A percentile compares a stretch with the other conserved stretches of the same genome.
These are phyloP conservation scores for Thalassiosira livingstoniorum DNA, from an alignment of 352 stramenopile species.

Conservation along the genomic window DNA sequence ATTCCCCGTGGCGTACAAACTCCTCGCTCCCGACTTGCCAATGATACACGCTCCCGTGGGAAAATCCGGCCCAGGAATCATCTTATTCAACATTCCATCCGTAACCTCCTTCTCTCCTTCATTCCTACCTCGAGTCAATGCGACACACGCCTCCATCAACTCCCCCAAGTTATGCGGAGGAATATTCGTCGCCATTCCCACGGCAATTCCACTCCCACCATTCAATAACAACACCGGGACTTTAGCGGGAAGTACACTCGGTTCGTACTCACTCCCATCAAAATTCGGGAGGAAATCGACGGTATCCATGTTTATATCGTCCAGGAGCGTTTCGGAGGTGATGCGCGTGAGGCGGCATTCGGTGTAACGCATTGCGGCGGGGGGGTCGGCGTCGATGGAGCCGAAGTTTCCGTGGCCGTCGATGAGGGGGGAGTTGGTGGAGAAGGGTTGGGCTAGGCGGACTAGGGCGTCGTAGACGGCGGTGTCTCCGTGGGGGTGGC, in stretches of 20 bases:
- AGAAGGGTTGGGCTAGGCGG: conserved; percentile 87
- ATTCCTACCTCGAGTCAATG: conserved; percentile 70
- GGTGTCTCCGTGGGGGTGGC: conserved; percentile 88
- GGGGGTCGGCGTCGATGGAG: conserved; percentile 86
- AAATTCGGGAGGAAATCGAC: conserved; percentile 86
- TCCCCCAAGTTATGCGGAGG: conserved; percentile 88
- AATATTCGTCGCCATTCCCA: conserved; percentile 89
- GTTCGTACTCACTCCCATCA: conserved; percentile 86
- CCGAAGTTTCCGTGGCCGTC: conserved; percentile 90
- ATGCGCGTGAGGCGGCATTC: conserved; percentile 86
- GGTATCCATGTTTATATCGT: conserved; percentile 86
- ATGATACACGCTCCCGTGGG: conserved; percentile 88
- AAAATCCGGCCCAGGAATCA: conserved; percentile 88
- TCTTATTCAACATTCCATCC: conserved; percentile 75
- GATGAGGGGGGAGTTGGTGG: conserved; percentile 84
- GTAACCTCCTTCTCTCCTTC: conserved; percentile 62
- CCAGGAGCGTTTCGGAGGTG: conserved; percentile 81
- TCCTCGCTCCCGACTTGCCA: conserved; percentile 76
- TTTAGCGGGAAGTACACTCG: conserved; percentile 84
- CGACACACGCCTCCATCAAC: conserved; percentile 79
- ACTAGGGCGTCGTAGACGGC: conserved; percentile 89
- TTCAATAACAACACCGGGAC: conserved; percentile 88
- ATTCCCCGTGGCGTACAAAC: conserved; percentile 87
- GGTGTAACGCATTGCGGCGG: conserved; percentile 89
- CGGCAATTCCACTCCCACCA: conserved; percentile 84